Percentiles rank a stretch among this genome's conserved stretches.
Evolutionary conservation across 176 grass and related monocot species (phyloP).

Genomic region (Saccharum spontaneum): DNA sequence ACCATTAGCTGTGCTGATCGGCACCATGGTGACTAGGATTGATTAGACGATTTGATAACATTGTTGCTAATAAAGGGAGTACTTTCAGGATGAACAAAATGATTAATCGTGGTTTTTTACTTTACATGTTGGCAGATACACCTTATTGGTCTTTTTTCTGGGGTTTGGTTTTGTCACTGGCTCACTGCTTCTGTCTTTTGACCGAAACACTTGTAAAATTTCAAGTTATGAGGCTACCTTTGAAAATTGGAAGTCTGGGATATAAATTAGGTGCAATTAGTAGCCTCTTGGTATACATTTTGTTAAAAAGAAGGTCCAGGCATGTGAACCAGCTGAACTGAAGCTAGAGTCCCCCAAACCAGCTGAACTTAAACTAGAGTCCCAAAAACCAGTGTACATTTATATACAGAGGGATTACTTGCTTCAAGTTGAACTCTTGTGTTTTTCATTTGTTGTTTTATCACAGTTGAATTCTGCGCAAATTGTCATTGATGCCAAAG

Average conservation of each 20-base stretch:
- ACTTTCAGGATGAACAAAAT: not conserved
- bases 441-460: slow-evolving; percentile 13
- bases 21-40: not conserved
- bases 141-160: no score
- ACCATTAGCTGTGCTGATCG: not conserved
- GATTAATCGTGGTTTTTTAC: not conserved
- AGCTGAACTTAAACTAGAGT: not conserved
- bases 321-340: not conserved
- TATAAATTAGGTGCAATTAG: not conserved
- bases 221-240: not conserved
- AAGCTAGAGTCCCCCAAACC: not conserved
- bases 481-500: not conserved
- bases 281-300: not conserved
- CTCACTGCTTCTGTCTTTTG: not conserved
- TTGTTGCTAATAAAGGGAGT: not conserved
- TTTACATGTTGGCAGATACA: slow-evolving; percentile 8
- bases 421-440: not conserved
- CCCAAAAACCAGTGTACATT: not conserved
- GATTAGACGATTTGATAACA: not conserved
- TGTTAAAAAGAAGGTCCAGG: not conserved
- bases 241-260: not conserved
- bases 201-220: not conserved
- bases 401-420: not conserved
- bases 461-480: not conserved
- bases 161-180: not conserved